phyloP scores from a whole-genome alignment of 2,329 filamentous ascomycete genomes.

The Neurospora sp. region DNA sequence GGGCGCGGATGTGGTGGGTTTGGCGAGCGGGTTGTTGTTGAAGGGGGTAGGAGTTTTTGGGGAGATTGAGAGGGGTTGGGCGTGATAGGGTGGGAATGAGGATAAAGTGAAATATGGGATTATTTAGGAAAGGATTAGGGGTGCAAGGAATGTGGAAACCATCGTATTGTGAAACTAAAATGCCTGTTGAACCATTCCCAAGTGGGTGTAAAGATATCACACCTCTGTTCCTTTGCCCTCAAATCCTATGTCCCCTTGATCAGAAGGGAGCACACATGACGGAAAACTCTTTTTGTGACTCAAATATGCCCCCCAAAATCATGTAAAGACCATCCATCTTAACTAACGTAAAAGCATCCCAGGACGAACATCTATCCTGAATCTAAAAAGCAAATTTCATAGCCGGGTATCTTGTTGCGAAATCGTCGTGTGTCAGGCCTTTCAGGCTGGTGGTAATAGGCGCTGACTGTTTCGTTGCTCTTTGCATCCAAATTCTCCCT shows the following conservation, averaged over 20 bases:
- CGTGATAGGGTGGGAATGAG: too few relatives aligned
- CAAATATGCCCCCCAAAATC: background rate
- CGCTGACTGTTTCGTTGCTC: background rate
- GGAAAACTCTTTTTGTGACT: too few relatives aligned
- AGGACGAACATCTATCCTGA: background rate
- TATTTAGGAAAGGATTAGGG: too few relatives aligned
- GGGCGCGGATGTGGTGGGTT: slow-evolving; percentile 56
- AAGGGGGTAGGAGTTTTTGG: slow-evolving; percentile 54
- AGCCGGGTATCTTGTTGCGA: background rate
- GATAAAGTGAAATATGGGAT: too few relatives aligned
- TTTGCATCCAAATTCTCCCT: background rate
- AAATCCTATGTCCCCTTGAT: background rate
- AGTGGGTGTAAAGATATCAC: background rate
- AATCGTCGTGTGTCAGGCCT: background rate
- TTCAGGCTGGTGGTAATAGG: background rate
- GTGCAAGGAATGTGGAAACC: background rate
- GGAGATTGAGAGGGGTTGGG: slow-evolving; percentile 33
- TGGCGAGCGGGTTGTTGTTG: slow-evolving; percentile 60
- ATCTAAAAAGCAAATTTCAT: background rate
- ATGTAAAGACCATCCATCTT: too few relatives aligned
- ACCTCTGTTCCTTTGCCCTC: background rate
- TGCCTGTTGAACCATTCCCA: background rate
- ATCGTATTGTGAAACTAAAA: background rate
- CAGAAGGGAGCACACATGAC: too few relatives aligned
- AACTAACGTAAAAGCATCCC: background rate